phyloP scores from a whole-genome alignment of 2,329 filamentous ascomycete genomes.

The Juglanconis oblonga region DNA sequence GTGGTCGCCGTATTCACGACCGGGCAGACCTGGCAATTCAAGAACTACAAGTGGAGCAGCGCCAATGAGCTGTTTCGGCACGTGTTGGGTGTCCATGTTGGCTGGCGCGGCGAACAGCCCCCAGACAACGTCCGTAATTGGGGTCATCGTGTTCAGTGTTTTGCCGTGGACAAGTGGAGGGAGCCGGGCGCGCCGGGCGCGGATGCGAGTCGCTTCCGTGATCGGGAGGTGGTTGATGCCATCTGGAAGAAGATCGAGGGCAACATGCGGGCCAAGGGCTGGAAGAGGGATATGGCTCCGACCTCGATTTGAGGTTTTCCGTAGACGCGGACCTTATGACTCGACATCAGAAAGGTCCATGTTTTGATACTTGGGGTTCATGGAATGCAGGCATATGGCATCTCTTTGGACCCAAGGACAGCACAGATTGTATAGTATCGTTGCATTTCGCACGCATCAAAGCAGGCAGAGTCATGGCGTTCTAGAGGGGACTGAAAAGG shows the following conservation, averaged over 20 bases:
- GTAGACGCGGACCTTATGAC: constrained; percentile 19
- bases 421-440: background rate
- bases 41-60: constrained; percentile 93
- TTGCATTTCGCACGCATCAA: background rate
- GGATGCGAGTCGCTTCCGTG: constrained; percentile 68
- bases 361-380: background rate
- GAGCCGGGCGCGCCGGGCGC: constrained; percentile 41
- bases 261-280: constrained; percentile 82
- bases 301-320: constrained; percentile 39
- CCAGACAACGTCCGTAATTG: constrained; percentile 78
- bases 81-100: constrained; percentile 82
- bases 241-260: constrained; percentile 89
- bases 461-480: background rate
- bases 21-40: constrained; percentile 97
- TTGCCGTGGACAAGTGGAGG: constrained; percentile 74
- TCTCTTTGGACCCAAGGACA: background rate
- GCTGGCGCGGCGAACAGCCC: constrained; percentile 80
- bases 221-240: constrained; percentile 87
- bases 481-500: background rate
- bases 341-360: background rate
- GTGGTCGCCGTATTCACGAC: constrained; percentile 97
- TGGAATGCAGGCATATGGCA: background rate
- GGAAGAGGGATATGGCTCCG: constrained; percentile 70
- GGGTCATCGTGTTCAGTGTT: constrained; percentile 79
- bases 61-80: constrained; percentile 87